Evolutionary conservation across 495 filamentous ascomycete species (phyloP), one percentile per base, ranked within the genome.

Genomic region (Penicillium paradoxum): DNA sequence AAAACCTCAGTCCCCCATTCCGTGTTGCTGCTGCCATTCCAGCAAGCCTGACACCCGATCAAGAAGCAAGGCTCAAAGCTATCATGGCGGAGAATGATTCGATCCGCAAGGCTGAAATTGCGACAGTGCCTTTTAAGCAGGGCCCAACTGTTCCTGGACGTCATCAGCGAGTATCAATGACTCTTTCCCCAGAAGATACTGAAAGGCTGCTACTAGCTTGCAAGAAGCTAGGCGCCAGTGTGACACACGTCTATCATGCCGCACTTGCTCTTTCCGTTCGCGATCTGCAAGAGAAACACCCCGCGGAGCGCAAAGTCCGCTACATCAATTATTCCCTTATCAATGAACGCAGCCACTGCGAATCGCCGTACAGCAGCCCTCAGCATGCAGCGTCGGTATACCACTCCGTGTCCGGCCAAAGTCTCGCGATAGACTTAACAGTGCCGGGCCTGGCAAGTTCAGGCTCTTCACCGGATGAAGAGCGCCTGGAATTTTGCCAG

Each of bases 161-260:
- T 18, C 65, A 68, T 52, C 57, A 68, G 25, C 62, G 65, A 15
- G 54, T 60, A 6, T 56, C 53, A 0, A 40, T 65, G 8, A 63
- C 45, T 9, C 32, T 65, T 0, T 36, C 55, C 1, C 32, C 41
- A 7, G 45, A 65, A 10, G 21, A 40, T 9, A 63, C 62, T 1
- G 10, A 41, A 14, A 51, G 22, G 4, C 14, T 65, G 15, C 30
- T 64, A 2, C 44, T 30, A 1, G 55, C 58, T 1, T 59, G 58
- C 54, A 57, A 45, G 24, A 43, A 19, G 2, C 17, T 54, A 1
- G 56, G 56, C 2, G n/a, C 52, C 2, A 60, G 59, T 30, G 34
- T 68, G 2, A 65, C 59, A 2, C 65, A 65, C 51, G 65, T 56
- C 2, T 68, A 68, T 32, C 62, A 68, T 50, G 56, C 65, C 1